Base-by-base conservation (phyloP, 2,329 filamentous ascomycete species). In the Diaporthe citrichinensis region DNA sequence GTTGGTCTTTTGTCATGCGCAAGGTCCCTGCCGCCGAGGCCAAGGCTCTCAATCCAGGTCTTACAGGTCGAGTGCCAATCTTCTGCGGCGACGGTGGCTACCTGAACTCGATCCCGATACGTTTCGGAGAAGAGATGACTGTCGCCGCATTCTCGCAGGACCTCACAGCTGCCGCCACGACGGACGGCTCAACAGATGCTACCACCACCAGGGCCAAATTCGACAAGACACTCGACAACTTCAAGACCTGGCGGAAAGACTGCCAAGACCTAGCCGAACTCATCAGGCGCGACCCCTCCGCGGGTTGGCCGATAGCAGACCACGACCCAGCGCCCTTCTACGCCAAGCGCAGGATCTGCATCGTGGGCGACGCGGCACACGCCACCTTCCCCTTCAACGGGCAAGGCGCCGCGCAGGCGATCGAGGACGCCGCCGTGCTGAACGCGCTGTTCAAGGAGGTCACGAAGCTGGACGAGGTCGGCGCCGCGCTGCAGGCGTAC, bases 391-490 rank as follows among this genome's bases (percentile, higher is more conserved):
- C 71, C 25, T 73, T 84, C 76, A 80, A 81, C 4, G 83, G 83
- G 9, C 83, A 84, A 72, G 83, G 83, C 0, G 83, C 83, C 1
- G 81, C 82, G 25, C 84, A 85, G 75, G 83, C 82, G n/a, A 78
- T 85, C 62, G 83, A 85, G 76, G 83, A 85, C 74, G 81, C 82
- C 1, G 80, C 81, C 2, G 80, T 81, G 9, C 79, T 85, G 10
- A 74, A 80, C 44, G 51, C 58, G 28, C 62, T 84, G 25, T 79
- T 84, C 55, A 73, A 41, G 2, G 51, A 55, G 53, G 78, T 81
- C 28, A 44, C 31, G 31, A 31, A 59, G 5, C 65, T 65, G 28
- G 68, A 23, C 4, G 72, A 79, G 20, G 73, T 83, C 49, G 71
- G 61, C 20, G 51, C 61, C 2, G 81, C 81, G 57, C 79, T 84